Evolutionary conservation across 2,329 filamentous ascomycete genomes (phyloP).

Genomic region (Hymenoscyphus albidus): DNA sequence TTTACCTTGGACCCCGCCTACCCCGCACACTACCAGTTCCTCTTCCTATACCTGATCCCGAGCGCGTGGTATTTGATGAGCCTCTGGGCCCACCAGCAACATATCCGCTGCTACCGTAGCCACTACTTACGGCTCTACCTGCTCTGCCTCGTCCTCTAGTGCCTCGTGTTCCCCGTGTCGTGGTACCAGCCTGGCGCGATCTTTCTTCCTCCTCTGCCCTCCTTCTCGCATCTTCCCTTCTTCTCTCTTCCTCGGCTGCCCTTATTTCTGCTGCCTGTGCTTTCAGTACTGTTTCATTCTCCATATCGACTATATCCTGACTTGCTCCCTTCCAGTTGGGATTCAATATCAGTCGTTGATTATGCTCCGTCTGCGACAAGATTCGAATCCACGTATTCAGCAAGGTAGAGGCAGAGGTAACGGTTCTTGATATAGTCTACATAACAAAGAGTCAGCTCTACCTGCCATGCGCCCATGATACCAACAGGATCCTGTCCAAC

Average conservation of each 20-base stretch:
- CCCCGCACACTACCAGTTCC: conserved; percentile 49
- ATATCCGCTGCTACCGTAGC: conserved; percentile 25
- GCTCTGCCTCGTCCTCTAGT: conserved; percentile 30
- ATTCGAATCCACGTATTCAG: conserved; percentile 96
- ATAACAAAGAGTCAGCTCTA: conserved; percentile 18
- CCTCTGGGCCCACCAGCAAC: conserved; percentile 20
- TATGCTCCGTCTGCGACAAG: conserved; percentile 94
- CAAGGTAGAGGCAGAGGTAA: conserved; percentile 80
- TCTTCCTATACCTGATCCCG: conserved; percentile 44
- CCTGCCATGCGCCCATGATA: neutral
- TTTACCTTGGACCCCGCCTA: conserved; percentile 45
- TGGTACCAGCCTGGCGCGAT: conserved; percentile 41
- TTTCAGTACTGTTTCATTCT: conserved; percentile 70
- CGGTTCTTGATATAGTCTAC: conserved; percentile 79
- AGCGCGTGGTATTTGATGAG: conserved; percentile 35
- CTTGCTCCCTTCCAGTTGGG: conserved; percentile 85
- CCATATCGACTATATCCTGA: conserved; percentile 80
- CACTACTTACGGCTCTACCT: conserved; percentile 18
- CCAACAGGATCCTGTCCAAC: conserved; percentile 19
- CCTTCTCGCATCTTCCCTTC: conserved; percentile 65
- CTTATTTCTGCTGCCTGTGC: conserved; percentile 75
- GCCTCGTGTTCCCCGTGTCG: conserved; percentile 34
- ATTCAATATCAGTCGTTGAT: conserved; percentile 85
- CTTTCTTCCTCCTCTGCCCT: conserved; percentile 57
- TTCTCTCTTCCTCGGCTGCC: conserved; percentile 72